Evolutionary conservation across 2,329 filamentous ascomycete species (phyloP).

Genomic region (Sporothrix curviconia): DNA sequence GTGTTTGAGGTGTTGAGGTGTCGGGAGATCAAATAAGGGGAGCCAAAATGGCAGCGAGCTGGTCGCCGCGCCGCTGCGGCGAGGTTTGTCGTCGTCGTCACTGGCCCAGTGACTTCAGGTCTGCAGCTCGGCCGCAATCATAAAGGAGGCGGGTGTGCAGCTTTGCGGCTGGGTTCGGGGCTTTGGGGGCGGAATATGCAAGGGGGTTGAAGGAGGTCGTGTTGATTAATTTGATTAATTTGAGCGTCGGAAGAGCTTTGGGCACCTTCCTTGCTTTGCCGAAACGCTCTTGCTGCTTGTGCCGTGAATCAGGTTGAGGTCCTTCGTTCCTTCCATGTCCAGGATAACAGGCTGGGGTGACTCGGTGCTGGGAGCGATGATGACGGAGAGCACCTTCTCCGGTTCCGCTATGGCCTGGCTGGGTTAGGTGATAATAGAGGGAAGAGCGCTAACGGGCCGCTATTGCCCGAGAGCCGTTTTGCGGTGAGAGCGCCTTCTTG

Average conservation of each 20-base stretch:
- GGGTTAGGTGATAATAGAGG: neutral
- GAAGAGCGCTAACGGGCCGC: neutral
- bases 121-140: neutral
- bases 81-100: neutral
- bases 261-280: neutral
- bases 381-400: conserved; percentile 14
- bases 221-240: neutral
- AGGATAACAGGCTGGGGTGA: neutral
- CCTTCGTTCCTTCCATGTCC: neutral
- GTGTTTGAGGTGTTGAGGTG: too few relatives aligned
- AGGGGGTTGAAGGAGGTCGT: neutral
- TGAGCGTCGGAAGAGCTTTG: neutral
- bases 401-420: conserved; percentile 9
- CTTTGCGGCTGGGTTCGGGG: neutral
- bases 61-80: neutral
- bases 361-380: neutral
- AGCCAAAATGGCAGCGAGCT: neutral
- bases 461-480: too few relatives aligned
- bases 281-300: neutral
- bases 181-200: conserved; percentile 2
- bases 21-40: neutral
- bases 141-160: neutral
- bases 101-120: neutral
- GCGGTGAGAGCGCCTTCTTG: too few relatives aligned
- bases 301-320: neutral